These are phyloP conservation scores for Puccinia hordei DNA, from an alignment of 1,284 basidiomycete genomes.

Conservation along the genomic window DNA sequence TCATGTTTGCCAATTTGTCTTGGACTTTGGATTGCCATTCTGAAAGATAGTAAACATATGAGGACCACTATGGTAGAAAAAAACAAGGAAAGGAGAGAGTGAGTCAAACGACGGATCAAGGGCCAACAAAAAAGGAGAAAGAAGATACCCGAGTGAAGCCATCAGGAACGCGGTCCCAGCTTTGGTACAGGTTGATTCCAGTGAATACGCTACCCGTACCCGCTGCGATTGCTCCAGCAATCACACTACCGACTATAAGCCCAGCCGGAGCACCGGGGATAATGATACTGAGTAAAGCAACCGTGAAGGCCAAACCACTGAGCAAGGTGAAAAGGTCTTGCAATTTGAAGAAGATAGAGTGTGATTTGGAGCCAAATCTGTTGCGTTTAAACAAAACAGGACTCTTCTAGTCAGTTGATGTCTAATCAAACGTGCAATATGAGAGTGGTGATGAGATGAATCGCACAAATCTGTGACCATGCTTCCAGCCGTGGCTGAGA, in stretches of 20 bases:
- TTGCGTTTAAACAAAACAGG: background rate
- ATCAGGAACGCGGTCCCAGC: conserved; percentile 48
- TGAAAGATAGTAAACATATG: conserved; percentile 46
- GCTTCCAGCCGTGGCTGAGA: conserved; percentile 33
- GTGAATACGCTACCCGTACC: conserved; percentile 37
- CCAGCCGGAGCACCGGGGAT: background rate
- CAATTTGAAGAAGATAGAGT: conserved; percentile 38
- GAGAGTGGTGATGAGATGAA: background rate
- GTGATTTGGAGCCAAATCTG: conserved; percentile 37
- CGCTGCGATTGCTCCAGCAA: conserved; percentile 30
- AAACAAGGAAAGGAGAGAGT: background rate
- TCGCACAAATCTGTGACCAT: conserved; percentile 47
- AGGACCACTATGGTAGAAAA: conserved; percentile 34
- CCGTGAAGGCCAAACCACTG: conserved; percentile 38
- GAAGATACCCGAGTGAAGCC: conserved; percentile 39
- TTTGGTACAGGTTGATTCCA: conserved; percentile 39
- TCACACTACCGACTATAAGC: conserved; percentile 20
- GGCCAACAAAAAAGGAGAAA: background rate
- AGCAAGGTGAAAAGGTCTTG: conserved; percentile 38
- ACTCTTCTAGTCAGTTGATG: background rate
- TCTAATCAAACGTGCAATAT: conserved; percentile 1
- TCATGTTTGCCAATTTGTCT: conserved; percentile 46
- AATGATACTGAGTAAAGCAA: conserved; percentile 18
- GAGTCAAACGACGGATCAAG: background rate
- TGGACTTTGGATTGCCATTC: conserved; percentile 51